A percentile compares a stretch with the other conserved stretches of the same genome.
Evolutionary conservation across 2,329 filamentous ascomycete species (phyloP).

Genomic region (Leptographium wingfieldii): DNA sequence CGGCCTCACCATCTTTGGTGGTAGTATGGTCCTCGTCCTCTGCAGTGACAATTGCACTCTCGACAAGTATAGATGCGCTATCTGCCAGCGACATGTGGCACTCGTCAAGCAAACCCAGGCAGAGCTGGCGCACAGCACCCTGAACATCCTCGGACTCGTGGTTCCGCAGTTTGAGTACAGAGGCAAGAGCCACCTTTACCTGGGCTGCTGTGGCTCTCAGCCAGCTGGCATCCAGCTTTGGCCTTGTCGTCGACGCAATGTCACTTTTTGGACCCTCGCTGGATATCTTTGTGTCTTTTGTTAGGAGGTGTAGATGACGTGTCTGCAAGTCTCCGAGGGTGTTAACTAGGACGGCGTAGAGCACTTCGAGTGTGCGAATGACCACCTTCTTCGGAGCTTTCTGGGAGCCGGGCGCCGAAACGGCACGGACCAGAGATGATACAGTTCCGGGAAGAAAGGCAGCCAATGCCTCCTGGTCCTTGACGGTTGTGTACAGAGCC

Average conservation of each 20-base stretch:
- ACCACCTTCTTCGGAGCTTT: conserved; percentile 49
- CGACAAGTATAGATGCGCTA: conserved; percentile 59
- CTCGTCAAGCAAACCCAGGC: conserved; percentile 62
- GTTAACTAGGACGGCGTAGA: conserved; percentile 40
- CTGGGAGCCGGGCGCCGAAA: conserved; percentile 52
- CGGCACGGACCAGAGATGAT: conserved; percentile 63
- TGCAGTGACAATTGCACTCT: conserved; percentile 64
- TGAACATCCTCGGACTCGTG: conserved; percentile 60
- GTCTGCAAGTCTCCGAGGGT: conserved; percentile 47
- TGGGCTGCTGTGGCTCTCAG: conserved; percentile 67
- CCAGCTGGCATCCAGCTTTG: conserved; percentile 42
- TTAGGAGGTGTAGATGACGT: conserved; percentile 26
- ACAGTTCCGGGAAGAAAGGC: conserved; percentile 82
- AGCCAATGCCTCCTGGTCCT: conserved; percentile 61
- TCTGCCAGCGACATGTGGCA: conserved; percentile 62
- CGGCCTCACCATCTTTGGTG: conserved; percentile 14
- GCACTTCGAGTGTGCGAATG: conserved; percentile 43
- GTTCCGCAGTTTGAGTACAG: conserved; percentile 60
- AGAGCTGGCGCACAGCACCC: conserved; percentile 54
- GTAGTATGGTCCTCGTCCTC: conserved; percentile 31
- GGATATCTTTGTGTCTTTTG: conserved; percentile 13
- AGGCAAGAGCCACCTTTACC: conserved; percentile 69
- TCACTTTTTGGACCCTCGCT: background rate
- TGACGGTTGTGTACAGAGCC: conserved; percentile 49
- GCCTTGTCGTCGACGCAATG: background rate